Evolutionary conservation across 192 early-diverging fungal genomes (phyloP).

Genomic region (Radiomyces spectabilis): DNA sequence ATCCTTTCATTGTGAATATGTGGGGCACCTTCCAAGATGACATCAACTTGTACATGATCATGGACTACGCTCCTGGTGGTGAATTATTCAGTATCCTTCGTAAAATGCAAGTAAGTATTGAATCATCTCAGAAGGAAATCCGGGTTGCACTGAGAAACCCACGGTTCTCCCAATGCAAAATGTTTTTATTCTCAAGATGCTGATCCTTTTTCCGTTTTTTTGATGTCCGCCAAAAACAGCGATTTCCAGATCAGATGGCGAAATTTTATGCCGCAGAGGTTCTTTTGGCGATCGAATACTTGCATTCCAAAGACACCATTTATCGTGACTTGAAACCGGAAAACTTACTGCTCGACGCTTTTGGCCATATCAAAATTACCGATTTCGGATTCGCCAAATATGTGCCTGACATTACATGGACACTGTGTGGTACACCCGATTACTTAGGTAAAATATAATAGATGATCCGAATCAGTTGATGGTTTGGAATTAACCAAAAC

Average conservation of each 20-base stretch:
- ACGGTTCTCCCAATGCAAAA: not conserved
- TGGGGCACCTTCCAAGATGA: conserved; percentile 90
- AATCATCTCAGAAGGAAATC: not conserved
- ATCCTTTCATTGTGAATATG: conserved; percentile 89
- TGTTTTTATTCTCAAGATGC: not conserved
- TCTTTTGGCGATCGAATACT: conserved; percentile 67
- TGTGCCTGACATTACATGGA: conserved; percentile 79
- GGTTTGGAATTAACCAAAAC: not conserved
- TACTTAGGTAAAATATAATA: conserved; percentile 38
- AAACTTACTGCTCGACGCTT: conserved; percentile 67
- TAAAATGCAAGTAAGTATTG: conserved; percentile 63
- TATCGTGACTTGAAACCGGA: conserved; percentile 82
- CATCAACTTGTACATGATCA: conserved; percentile 90
- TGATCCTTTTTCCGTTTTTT: not conserved
- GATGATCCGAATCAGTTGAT: not conserved
- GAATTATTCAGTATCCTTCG: conserved; percentile 78
- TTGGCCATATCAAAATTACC: conserved; percentile 78
- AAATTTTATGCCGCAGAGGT: conserved; percentile 75
- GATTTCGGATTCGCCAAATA: conserved; percentile 86
- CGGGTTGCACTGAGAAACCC: no score
- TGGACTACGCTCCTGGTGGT: conserved; percentile 96
- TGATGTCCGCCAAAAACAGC: conserved; percentile 19
- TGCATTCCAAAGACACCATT: conserved; percentile 67
- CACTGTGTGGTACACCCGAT: conserved; percentile 81
- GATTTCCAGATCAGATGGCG: conserved; percentile 64